Evolutionary conservation across 345 rosid species (phyloP).

Genomic region (Ceriops decandra): DNA sequence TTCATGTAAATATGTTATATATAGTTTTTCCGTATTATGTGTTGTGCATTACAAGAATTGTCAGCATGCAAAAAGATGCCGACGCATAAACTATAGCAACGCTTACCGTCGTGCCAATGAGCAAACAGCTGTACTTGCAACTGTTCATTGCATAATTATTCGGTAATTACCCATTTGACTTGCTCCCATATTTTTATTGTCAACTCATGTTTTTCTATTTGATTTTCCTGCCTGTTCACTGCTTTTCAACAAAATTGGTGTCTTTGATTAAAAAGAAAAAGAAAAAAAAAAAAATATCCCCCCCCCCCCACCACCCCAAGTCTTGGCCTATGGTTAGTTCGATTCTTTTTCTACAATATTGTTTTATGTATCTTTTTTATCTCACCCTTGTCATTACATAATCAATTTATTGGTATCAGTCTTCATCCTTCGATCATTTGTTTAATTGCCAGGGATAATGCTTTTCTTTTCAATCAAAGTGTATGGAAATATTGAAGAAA

Average conservation of each 20-base stretch:
- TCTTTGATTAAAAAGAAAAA: too few species aligned
- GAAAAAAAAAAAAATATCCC: not conserved
- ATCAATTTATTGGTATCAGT: slow-evolving; percentile 12
- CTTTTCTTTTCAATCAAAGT: slow-evolving; percentile 16
- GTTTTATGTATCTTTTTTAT: not conserved
- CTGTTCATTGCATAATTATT: not conserved
- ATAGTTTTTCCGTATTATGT: not conserved
- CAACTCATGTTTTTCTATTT: slow-evolving; percentile 21
- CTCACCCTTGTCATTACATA: slow-evolving; percentile 6
- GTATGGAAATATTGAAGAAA: not conserved
- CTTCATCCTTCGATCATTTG: slow-evolving; percentile 12
- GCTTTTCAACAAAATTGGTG: slow-evolving; percentile 12
- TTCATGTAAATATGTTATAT: not conserved
- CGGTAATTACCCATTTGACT: slow-evolving; percentile 37
- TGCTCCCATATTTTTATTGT: slow-evolving; percentile 18
- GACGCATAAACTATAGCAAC: not conserved
- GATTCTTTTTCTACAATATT: not conserved
- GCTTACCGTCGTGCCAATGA: slow-evolving; percentile 44
- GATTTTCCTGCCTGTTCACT: slow-evolving; percentile 14
- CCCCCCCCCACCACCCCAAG: not conserved
- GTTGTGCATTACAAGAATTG: not conserved
- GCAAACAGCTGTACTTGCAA: slow-evolving; percentile 23
- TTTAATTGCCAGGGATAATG: not conserved
- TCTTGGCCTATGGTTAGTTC: slow-evolving; percentile 19
- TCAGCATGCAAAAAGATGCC: too few species aligned